Base-by-base conservation (phyloP, 2,329 filamentous ascomycete genomes). In the Graphiopsis chlorocephala region DNA sequence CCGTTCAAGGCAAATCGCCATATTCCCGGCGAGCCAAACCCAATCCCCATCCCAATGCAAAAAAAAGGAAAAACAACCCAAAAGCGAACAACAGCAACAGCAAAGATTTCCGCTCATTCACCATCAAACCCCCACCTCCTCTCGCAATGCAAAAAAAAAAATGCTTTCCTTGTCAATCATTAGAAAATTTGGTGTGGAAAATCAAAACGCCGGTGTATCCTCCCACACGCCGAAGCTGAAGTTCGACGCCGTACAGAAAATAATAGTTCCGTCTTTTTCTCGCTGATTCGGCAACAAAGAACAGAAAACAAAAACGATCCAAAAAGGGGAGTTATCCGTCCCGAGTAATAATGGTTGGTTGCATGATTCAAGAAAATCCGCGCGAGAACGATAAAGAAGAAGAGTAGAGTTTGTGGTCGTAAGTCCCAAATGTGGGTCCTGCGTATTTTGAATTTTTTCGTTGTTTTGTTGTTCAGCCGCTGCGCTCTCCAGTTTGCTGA, bases 31-130 rank as follows among this genome's bases (percentile, higher is more conserved):
- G 38, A 45, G 38, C 38, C 38, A 45, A 45, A 20, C 35, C 48
- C 48, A 17, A 29, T 53, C 35, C 48, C 48, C 7, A 29, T 53
- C 50, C 50, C 50, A 53, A 53, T 53, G 50, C 50, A 53, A 53
- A 20, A 52, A 29, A 20, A 3, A 45, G 8, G 14, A n/a, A 45
- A 45, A n/a, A 8, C 17, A 45, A 45, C 17, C 17, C 38, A 45
- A n/a, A 3, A 45, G 23, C 38, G 23, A 26, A 28, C 26, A 20
- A 2, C 50, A 28, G 23, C 38, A 45, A 8, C n/a, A 45, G 23
- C 38, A 12, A 45, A 45, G 38, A 45, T 45, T 45, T 45, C 25
- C 29, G 28, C 50, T 29, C 26, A 31, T 53, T 20, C 25, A 28
- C 17, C 15, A 23, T 20, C 50, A 17, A 15, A 53, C 26, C 50